Conservation (phyloP, 192 early-diverging fungal genomes). For the Entomortierella lignicola region DNA sequence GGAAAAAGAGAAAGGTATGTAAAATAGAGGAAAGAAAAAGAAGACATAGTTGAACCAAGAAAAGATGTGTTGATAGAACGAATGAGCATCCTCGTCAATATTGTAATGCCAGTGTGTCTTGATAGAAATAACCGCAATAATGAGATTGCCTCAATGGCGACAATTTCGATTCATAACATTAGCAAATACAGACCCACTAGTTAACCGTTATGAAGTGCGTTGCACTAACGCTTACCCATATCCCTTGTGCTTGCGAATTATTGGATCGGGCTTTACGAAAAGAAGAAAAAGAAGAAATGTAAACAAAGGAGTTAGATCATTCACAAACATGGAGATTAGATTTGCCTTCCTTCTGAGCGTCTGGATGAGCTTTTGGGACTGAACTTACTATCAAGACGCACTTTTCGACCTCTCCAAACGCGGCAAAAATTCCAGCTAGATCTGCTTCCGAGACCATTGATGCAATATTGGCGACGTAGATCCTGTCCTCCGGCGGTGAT, state of each 20-base stretch:
- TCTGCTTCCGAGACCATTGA: slow-evolving; percentile 79
- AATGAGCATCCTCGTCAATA: slow-evolving; percentile 27
- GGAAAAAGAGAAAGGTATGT: slow-evolving; percentile 17
- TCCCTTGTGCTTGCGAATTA: slow-evolving; percentile 77
- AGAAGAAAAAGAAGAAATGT: no score
- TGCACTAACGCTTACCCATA: slow-evolving; percentile 72
- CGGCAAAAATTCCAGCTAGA: slow-evolving; percentile 81
- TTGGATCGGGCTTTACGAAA: slow-evolving; percentile 69
- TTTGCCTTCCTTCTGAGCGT: not conserved
- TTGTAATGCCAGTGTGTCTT: not conserved
- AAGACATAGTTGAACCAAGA: not conserved
- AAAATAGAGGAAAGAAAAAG: slow-evolving; percentile 3
- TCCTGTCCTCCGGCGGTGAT: slow-evolving; percentile 69
- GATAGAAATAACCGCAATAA: not conserved
- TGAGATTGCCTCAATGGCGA: not conserved
- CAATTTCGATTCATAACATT: not conserved
- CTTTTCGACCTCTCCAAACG: slow-evolving; percentile 81
- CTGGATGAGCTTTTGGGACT: not conserved
- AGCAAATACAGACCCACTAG: not conserved
- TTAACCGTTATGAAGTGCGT: not conserved
- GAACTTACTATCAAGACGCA: slow-evolving; percentile 74
- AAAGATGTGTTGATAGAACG: slow-evolving; percentile 12
- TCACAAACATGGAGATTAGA: not conserved
- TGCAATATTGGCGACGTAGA: slow-evolving; percentile 90
- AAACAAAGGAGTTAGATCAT: no score